These are phyloP conservation scores for Pythium aristosporum DNA, from an alignment of 352 stramenopile genomes.

Conservation along the genomic window DNA sequence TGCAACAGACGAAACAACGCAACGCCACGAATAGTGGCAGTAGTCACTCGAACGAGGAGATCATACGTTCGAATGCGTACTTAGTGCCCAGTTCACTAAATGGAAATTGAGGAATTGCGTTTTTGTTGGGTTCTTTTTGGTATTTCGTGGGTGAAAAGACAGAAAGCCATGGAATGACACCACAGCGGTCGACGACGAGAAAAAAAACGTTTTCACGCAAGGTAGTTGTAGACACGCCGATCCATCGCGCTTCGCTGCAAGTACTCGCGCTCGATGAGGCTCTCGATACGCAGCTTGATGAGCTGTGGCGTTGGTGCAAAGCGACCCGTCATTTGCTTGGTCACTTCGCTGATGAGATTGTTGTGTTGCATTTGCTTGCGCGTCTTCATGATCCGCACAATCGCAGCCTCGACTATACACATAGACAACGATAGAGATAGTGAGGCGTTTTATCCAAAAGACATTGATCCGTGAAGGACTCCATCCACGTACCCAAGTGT, in stretches of 20 bases:
- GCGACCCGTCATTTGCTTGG: constrained; percentile 81
- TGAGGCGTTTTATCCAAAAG: not conserved
- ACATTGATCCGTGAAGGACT: not conserved
- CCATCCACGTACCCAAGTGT: constrained; percentile 70
- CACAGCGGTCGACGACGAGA: not conserved
- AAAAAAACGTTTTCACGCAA: constrained; percentile 78
- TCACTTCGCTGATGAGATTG: constrained; percentile 90
- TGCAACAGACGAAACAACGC: constrained; percentile 19
- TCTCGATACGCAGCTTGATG: constrained; percentile 99
- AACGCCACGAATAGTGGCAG: constrained; percentile 1
- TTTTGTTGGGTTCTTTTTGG: not conserved
- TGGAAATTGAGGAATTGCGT: constrained; percentile 12
- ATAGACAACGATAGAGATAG: not conserved
- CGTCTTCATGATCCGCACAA: constrained; percentile 96
- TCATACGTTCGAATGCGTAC: constrained; percentile 18
- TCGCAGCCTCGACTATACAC: constrained; percentile 82
- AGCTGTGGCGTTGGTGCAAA: constrained; percentile 94
- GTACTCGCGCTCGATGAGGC: constrained; percentile 99
- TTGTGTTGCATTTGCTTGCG: constrained; percentile 92
- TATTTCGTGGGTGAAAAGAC: not conserved
- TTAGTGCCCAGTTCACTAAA: not conserved
- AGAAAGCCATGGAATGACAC: not conserved
- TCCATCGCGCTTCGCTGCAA: constrained; percentile 93
- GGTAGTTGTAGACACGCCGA: constrained; percentile 96
- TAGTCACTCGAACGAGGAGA: constrained; percentile 12